Conservation (phyloP, 108 stramenopile species). For the Cyclotella distinguenda region DNA sequence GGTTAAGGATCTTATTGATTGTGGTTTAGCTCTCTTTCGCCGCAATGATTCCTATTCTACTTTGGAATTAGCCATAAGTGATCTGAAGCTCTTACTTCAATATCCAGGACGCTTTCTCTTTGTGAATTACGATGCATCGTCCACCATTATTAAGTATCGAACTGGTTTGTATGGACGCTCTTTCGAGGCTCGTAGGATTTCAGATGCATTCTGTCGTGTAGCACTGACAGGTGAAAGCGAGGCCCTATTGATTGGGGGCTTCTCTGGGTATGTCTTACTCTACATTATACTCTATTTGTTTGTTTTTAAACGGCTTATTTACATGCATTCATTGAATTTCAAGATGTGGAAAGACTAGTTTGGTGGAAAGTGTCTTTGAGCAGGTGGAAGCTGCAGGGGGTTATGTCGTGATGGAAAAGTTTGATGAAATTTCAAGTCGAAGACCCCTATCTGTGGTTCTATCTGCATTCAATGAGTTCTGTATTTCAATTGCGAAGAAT, state of each 20-base stretch:
- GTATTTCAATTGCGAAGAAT: slow-evolving; percentile 10
- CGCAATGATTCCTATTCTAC: slow-evolving; percentile 24
- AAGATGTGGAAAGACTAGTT: not conserved
- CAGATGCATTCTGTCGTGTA: slow-evolving; percentile 35
- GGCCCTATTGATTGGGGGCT: slow-evolving; percentile 28
- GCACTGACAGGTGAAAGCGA: slow-evolving; percentile 18
- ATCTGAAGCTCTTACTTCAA: slow-evolving; percentile 30
- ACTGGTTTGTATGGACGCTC: slow-evolving; percentile 41
- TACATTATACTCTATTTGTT: not conserved
- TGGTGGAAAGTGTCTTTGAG: not conserved
- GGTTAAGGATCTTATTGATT: slow-evolving; percentile 32
- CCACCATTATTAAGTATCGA: no score
- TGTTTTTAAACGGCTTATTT: not conserved
- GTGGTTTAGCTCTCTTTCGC: not conserved
- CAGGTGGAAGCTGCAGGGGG: slow-evolving; percentile 6
- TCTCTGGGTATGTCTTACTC: slow-evolving; percentile 15
- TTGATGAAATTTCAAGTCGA: slow-evolving; percentile 38
- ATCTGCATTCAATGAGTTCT: slow-evolving; percentile 31
- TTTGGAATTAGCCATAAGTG: slow-evolving; percentile 18
- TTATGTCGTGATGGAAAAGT: slow-evolving; percentile 23
- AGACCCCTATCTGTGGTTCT: slow-evolving; percentile 17
- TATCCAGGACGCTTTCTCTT: slow-evolving; percentile 37
- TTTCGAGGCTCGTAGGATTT: slow-evolving; percentile 11
- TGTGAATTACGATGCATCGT: not conserved
- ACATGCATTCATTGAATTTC: not conserved